Conservation (phyloP, 257 asterid species). For the Voacanga thouarsii region DNA sequence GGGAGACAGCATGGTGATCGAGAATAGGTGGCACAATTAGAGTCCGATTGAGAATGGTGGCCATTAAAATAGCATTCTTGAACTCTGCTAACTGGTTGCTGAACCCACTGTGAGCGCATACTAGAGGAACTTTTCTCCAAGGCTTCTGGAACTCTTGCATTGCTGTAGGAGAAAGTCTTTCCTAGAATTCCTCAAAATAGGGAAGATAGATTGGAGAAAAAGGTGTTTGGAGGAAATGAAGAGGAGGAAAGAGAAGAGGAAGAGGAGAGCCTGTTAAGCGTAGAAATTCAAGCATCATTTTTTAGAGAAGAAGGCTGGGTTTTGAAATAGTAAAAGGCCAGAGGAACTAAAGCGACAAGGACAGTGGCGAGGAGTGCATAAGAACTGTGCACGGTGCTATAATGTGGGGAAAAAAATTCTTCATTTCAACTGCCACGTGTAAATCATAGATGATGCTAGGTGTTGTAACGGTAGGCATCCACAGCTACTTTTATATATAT, state of each 20-base stretch:
- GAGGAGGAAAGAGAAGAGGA: constrained; percentile 25
- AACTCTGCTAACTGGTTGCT: constrained; percentile 91
- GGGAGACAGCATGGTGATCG: constrained; percentile 89
- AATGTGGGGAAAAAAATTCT: too few species aligned
- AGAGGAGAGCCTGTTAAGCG: too few species aligned
- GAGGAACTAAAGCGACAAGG: too few species aligned
- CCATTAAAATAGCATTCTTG: constrained; percentile 71
- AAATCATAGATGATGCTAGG: too few species aligned
- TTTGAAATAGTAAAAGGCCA: too few species aligned
- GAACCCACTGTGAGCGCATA: constrained; percentile 96
- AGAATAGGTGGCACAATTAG: constrained; percentile 79
- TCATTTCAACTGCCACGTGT: too few species aligned
- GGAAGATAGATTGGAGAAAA: constrained; percentile 32
- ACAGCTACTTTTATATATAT: too few species aligned
- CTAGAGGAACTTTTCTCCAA: constrained; percentile 60
- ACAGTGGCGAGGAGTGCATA: too few species aligned
- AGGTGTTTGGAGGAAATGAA: constrained; percentile 43
- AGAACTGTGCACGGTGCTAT: too few species aligned
- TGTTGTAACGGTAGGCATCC: too few species aligned
- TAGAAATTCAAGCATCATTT: too few species aligned
- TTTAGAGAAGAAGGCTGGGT: too few species aligned
- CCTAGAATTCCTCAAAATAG: constrained; percentile 26
- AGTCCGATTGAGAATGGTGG: constrained; percentile 76
- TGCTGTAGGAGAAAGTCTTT: constrained; percentile 9
- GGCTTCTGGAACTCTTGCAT: constrained; percentile 12